Conservation (phyloP, 75 land plant species). For the Azolla pinnata region DNA sequence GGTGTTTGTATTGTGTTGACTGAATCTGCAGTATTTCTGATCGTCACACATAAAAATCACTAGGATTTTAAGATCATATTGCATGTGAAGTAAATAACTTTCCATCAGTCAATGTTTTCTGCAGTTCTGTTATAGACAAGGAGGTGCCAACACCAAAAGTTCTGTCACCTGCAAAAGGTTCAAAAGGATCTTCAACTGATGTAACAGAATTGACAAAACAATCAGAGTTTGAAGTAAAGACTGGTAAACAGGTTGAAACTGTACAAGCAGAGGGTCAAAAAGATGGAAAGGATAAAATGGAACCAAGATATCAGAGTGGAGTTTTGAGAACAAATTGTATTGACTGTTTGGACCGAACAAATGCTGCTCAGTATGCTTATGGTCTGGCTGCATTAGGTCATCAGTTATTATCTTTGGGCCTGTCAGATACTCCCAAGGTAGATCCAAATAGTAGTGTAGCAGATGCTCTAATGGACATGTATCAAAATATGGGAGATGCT, state of each 20-base stretch:
- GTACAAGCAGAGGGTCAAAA: slow-evolving; percentile 14
- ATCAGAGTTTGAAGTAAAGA: slow-evolving; percentile 9
- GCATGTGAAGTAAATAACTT: too few species aligned
- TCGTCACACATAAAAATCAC: too few species aligned
- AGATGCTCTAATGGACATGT: slow-evolving; percentile 89
- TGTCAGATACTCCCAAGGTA: slow-evolving; percentile 60
- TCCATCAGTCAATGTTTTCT: too few species aligned
- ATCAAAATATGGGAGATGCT: slow-evolving; percentile 93
- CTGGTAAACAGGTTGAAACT: slow-evolving; percentile 17
- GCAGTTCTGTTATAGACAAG: too few species aligned
- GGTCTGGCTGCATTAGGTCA: slow-evolving; percentile 90
- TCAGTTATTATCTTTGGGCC: slow-evolving; percentile 78
- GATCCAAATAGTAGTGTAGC: slow-evolving; percentile 85
- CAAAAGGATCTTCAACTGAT: slow-evolving; percentile 34
- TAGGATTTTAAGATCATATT: too few species aligned
- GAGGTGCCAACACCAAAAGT: too few species aligned
- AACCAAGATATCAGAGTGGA: slow-evolving; percentile 66
- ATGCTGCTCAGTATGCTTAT: slow-evolving; percentile 98
- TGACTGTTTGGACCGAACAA: slow-evolving; percentile 96
- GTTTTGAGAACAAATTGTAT: slow-evolving; percentile 94
- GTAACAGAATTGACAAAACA: slow-evolving; percentile 18
- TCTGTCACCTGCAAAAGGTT: slow-evolving; percentile 30
- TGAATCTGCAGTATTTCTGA: too few species aligned
- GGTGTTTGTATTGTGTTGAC: too few species aligned
- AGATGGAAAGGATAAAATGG: slow-evolving; percentile 13